Evolutionary conservation across 2,329 filamentous ascomycete genomes (phyloP).

Genomic region (Ophiostoma ips): DNA sequence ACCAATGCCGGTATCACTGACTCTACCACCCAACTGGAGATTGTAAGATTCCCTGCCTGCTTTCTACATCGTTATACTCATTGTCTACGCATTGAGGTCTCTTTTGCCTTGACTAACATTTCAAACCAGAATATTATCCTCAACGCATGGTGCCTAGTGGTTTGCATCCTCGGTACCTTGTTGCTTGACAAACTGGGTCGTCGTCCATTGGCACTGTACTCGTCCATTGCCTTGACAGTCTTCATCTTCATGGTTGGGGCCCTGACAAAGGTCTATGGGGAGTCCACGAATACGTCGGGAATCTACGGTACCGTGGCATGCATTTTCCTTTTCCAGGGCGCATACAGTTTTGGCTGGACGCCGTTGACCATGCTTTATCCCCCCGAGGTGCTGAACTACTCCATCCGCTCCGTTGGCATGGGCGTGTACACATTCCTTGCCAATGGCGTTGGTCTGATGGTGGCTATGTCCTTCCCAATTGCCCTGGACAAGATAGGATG

Average conservation of each 20-base stretch:
- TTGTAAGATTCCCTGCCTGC: not conserved
- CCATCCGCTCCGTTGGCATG: slow-evolving; percentile 27
- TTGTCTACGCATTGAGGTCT: not conserved
- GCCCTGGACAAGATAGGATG: slow-evolving; percentile 33
- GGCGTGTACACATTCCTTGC: slow-evolving; percentile 29
- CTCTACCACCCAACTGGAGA: slow-evolving; percentile 4
- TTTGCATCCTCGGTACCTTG: slow-evolving; percentile 13
- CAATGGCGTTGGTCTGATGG: slow-evolving; percentile 30
- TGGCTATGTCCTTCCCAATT: slow-evolving; percentile 29
- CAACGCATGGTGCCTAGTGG: slow-evolving; percentile 8
- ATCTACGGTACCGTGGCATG: slow-evolving; percentile 25
- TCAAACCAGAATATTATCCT: slow-evolving; percentile 6
- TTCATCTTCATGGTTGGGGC: slow-evolving; percentile 25
- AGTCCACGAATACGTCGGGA: slow-evolving; percentile 4
- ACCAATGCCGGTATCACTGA: slow-evolving; percentile 7
- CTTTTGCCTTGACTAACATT: not conserved
- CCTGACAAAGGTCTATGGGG: slow-evolving; percentile 1
- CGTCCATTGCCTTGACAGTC: not conserved
- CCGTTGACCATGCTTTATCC: slow-evolving; percentile 32
- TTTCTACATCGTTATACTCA: too few species aligned
- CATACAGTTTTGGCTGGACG: slow-evolving; percentile 37
- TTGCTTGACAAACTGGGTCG: slow-evolving; percentile 17
- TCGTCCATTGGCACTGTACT: not conserved
- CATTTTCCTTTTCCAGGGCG: slow-evolving; percentile 40
- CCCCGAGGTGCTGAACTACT: slow-evolving; percentile 26